These are phyloP conservation scores for Boletellus emodensis DNA, from an alignment of 768 basidiomycete species.

Conservation along the genomic window DNA sequence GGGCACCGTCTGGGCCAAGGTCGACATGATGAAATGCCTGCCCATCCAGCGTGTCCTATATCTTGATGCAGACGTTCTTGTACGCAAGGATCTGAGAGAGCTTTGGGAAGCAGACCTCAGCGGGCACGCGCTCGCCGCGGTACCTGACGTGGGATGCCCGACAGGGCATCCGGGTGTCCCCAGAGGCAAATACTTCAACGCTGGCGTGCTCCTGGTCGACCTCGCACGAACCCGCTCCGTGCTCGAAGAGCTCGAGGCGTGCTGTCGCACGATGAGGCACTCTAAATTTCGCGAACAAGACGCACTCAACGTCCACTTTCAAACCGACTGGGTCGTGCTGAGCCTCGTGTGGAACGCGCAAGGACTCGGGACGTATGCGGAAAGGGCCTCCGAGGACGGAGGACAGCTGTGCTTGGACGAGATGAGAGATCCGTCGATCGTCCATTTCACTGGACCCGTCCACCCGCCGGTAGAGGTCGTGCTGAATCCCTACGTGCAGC, in stretches of 20 bases:
- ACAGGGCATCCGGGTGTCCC: conserved; percentile 40
- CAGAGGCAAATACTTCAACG: conserved; percentile 46
- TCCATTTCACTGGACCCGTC: conserved; percentile 58
- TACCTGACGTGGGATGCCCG: conserved; percentile 46
- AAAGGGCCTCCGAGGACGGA: conserved; percentile 33
- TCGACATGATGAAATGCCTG: conserved; percentile 43
- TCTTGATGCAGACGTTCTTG: conserved; percentile 50
- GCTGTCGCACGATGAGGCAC: conserved; percentile 26
- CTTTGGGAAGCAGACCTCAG: conserved; percentile 46
- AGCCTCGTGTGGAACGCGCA: conserved; percentile 52
- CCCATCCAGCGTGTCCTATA: conserved; percentile 51
- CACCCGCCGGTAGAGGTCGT: conserved; percentile 43
- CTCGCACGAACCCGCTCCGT: conserved; percentile 35
- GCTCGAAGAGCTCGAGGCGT: conserved; percentile 24
- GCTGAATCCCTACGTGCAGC: conserved; percentile 50
- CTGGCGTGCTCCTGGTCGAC: conserved; percentile 52
- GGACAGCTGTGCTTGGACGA: conserved; percentile 29
- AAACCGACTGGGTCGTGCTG: conserved; percentile 39
- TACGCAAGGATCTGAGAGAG: conserved; percentile 36
- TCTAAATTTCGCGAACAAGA: conserved; percentile 47
- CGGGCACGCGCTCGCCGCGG: conserved; percentile 43
- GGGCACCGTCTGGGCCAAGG: conserved; percentile 46
- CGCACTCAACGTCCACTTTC: conserved; percentile 45
- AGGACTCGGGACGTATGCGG: conserved; percentile 52
- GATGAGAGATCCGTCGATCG: conserved; percentile 42